These are phyloP conservation scores for Xylaria arbuscula DNA, from an alignment of 2,329 filamentous ascomycete species.

Conservation along the genomic window DNA sequence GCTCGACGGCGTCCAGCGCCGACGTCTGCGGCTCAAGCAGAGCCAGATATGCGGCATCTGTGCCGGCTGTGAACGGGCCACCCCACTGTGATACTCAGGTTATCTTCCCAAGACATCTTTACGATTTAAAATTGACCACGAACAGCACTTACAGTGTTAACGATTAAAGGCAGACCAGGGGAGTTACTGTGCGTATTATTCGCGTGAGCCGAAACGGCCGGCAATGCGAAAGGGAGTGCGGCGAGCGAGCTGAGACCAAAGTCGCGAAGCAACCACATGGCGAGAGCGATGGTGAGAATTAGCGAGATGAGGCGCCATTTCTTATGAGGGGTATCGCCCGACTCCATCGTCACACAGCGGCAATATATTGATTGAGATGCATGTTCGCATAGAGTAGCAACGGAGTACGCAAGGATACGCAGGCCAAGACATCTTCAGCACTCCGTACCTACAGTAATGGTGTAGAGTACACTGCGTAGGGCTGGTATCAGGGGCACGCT, in stretches of 20 bases:
- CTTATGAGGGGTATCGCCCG: slow-evolving; percentile 28
- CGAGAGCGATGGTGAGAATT: slow-evolving; percentile 30
- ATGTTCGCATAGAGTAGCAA: slow-evolving; percentile 7
- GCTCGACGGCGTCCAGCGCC: slow-evolving; percentile 63
- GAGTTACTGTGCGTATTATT: slow-evolving; percentile 42
- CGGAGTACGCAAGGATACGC: slow-evolving; percentile 9
- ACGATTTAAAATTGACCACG: background rate
- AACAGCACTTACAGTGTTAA: slow-evolving; percentile 56
- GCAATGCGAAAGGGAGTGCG: slow-evolving; percentile 32
- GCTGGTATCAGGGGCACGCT: slow-evolving; percentile 18
- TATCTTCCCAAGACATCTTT: background rate
- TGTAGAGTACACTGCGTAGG: background rate
- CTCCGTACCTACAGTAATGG: too few species aligned
- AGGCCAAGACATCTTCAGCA: slow-evolving; percentile 13
- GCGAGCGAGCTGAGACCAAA: slow-evolving; percentile 33
- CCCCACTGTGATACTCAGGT: slow-evolving; percentile 53
- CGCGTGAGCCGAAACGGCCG: slow-evolving; percentile 21
- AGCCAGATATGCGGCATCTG: slow-evolving; percentile 60
- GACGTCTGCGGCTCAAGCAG: slow-evolving; percentile 50
- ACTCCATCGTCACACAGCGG: slow-evolving; percentile 34
- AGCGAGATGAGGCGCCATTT: slow-evolving; percentile 29
- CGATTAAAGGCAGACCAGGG: slow-evolving; percentile 60
- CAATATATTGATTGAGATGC: slow-evolving; percentile 28
- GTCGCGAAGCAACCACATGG: slow-evolving; percentile 35
- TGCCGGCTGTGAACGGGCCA: slow-evolving; percentile 63